phyloP scores from a whole-genome alignment of 768 basidiomycete genomes.

The Phylloporus scabripes region DNA sequence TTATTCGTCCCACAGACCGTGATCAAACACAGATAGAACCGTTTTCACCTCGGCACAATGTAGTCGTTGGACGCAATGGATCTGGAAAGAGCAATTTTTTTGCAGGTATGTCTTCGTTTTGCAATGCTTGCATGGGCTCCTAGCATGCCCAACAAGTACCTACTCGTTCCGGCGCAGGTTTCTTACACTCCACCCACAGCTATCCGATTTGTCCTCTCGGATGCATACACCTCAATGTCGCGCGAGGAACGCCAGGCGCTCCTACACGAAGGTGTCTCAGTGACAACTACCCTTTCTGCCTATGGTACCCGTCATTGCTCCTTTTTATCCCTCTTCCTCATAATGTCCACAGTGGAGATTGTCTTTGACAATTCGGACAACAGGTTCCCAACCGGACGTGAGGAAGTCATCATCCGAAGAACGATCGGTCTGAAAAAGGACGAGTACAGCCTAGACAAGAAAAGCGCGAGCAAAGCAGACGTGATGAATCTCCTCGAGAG shows the following conservation, averaged over 20 bases:
- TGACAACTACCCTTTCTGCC: constrained; percentile 84
- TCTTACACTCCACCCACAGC: constrained; percentile 40
- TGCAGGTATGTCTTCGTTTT: constrained; percentile 52
- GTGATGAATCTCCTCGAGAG: constrained; percentile 96
- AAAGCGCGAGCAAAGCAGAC: constrained; percentile 92
- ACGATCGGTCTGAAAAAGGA: constrained; percentile 99
- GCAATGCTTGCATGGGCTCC: neutral
- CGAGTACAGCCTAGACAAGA: constrained; percentile 95
- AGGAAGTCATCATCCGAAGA: constrained; percentile 81
- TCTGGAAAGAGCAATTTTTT: constrained; percentile 99
- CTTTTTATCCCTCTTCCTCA: neutral
- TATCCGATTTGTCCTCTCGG: constrained; percentile 95
- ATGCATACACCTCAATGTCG: constrained; percentile 95
- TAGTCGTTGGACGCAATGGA: constrained; percentile 96
- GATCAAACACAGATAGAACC: constrained; percentile 93
- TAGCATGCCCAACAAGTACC: neutral
- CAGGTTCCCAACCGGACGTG: constrained; percentile 87
- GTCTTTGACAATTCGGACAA: constrained; percentile 94
- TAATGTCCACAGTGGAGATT: constrained; percentile 59
- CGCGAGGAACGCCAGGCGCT: constrained; percentile 88
- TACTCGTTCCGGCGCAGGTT: neutral
- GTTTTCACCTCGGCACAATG: constrained; percentile 90
- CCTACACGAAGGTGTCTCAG: constrained; percentile 90
- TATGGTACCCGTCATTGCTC: constrained; percentile 49
- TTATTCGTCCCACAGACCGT: constrained; percentile 47